Evolutionary conservation across 768 basidiomycete genomes (phyloP), one percentile per base, ranked within the genome.

Genomic region (Russula compacta): DNA sequence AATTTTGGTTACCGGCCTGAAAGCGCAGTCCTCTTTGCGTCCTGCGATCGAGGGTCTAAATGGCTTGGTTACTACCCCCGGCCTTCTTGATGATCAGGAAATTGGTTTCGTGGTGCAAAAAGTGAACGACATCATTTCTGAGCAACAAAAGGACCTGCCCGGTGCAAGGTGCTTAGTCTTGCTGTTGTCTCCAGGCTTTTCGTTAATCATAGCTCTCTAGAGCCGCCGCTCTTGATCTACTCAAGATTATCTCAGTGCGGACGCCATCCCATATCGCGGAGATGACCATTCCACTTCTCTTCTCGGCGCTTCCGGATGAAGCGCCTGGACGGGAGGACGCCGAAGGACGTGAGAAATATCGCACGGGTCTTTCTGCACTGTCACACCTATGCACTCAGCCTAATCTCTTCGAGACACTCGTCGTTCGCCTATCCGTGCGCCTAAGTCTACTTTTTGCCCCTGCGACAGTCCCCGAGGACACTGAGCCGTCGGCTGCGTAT

Each of bases 351-450:
- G 74, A 77, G 17, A 79, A 79, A 55, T 87, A 81, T 67, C 86
- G 88, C 78, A 81, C 81, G 40, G 79, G 81, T 42, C 79, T 98
- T 56, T 76, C 78, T 11, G 80, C 85, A 14, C 79, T 98, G 48
- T 81, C 82, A 55, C 79, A 77, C 14, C 78, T 99, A 12, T 97
- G 91, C 70, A 68, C 81, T 9, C 83, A 85, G 43, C 79, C 86
- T 0, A 77, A 82, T 14, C 79, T 98, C n/a, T 98, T 95, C 71
- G 91, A 92, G 69, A 84, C 78, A 5, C 79, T 98, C 32, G 83
- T 92, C 55, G 79, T 92, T 50, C 83, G 90, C 17, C 75, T 97
- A 24, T 81, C 78, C 2, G 81, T 86, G 4, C 91, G 92, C 71
- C 76, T 98, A 35, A 87, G 91, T 52, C 68, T 87, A 0, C 71